Evolutionary conservation across 1,139 yeast species (phyloP), one percentile per base, ranked within the genome.

Genomic region (Yamadazyma pseudoaaseri): DNA sequence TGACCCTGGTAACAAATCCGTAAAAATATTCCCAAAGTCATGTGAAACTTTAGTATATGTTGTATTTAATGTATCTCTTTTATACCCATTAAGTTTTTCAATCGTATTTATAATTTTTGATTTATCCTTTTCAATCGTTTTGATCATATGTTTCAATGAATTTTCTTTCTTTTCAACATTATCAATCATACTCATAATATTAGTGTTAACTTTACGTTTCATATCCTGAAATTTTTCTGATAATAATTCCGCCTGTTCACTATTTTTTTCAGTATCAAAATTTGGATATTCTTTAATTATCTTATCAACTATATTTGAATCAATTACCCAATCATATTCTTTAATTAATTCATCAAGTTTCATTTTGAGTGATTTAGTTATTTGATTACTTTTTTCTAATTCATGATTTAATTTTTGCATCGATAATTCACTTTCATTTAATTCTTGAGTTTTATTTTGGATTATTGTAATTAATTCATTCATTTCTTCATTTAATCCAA

Each of bases 141-240:
- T 75, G 39, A 94, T 83, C 90, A 87, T 89, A 6, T 77, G 75
- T 47, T 79, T 81, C 48, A 94, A 70, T 6, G 92, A 73, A 2
- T 71, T 60, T 55, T 90, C 97, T 53, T 89, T 87, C 69, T 84
- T 86, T 55, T 90, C 97, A 14, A 89, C 95, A 45, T 83, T 86
- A 50, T 90, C 97, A 46, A 94, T 87, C 87, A 89, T 86, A 49
- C 82, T 81, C 90, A 90, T 86, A 42, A 92, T 92, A 51, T 89
- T 85, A 9, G 86, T 75, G 51, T 90, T 90, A 20, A 92, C 96
- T 46, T 81, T 85, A 40, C 90, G 72, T 62, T 78, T 83, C 85
- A 90, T 80, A n/a, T 78, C 78, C 41, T 77, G 75, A 50, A 80
- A 80, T 41, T 80, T 73, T 20, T 77, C 86, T 28, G 73, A 67